Evolutionary conservation across 192 early-diverging fungal genomes (phyloP), one percentile per base, ranked within the genome.

Genomic region (Coemansia aciculifera): DNA sequence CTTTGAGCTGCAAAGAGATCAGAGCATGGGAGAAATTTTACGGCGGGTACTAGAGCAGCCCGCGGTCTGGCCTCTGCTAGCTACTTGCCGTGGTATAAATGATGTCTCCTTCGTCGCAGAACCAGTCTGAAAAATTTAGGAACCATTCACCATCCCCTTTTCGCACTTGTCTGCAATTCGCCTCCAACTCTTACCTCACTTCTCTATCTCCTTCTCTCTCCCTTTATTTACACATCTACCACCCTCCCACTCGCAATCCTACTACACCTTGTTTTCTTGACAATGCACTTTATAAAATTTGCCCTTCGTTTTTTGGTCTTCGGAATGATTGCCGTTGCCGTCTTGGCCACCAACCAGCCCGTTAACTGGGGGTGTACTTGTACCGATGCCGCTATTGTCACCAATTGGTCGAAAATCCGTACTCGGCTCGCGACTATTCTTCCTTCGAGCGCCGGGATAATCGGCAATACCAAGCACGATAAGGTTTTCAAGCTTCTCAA

Each of bases 331-430:
- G 48, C 19, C 48, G 48, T 49, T 23, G 48, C 48, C 5, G 48
- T 49, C 19, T 5, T 49, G 48, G 48, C 48, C 48, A 49, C 48
- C 48, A 19, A 49, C 48, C 48, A 49, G 48, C 48, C 48, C 48
- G 21, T 49, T 10, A 19, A 19, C 21, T 49, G 48, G 48, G 48
- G 21, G 5, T 19, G 21, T 23, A 8, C 48, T 49, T 49, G 48
- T 19, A 49, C 48, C 19, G 48, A 49, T 23, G 19, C 48, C 21
- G 48, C 48, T 19, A 49, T 49, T 19, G 19, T 49, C 48, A 23
- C 48, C 19, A 49, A 49, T 19, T 49, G 48, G 48, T 19, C 19
- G 21, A 15, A 43, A 17, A 43, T 43, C 13, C 42, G 42, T 17
- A 43, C 42, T 17, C 42, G 42, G 15, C 42, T 43, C 15, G 42